A percentile compares a stretch with the other conserved stretches of the same genome.
Evolutionary conservation across 495 filamentous ascomycete genomes (phyloP).

Genomic region (Penicillium manginii): DNA sequence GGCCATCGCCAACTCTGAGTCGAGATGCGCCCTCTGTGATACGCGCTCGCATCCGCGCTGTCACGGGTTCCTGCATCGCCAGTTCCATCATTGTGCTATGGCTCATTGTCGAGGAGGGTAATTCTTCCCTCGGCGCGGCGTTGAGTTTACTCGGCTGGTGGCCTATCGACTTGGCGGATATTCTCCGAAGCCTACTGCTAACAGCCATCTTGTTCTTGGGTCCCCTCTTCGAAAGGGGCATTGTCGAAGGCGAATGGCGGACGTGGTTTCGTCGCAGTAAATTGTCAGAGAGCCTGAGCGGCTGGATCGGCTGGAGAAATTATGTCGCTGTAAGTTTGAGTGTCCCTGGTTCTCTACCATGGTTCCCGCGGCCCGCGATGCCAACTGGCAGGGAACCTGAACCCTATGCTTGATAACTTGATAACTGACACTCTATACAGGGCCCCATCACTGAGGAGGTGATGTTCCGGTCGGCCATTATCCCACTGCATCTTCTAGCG

Average conservation of each 20-base stretch:
- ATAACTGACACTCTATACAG: slow-evolving; percentile 42
- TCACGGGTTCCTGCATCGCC: slow-evolving; percentile 68
- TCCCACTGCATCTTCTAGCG: slow-evolving; percentile 84
- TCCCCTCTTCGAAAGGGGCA: slow-evolving; percentile 75
- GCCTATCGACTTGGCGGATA: slow-evolving; percentile 67
- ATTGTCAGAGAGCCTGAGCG: slow-evolving; percentile 52
- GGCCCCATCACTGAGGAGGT: slow-evolving; percentile 91
- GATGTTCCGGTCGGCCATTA: slow-evolving; percentile 83
- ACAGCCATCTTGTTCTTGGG: slow-evolving; percentile 82
- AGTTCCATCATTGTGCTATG: slow-evolving; percentile 63
- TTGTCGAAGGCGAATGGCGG: slow-evolving; percentile 73
- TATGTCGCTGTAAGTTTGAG: slow-evolving; percentile 48
- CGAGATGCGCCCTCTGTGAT: slow-evolving; percentile 91
- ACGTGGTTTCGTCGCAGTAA: slow-evolving; percentile 57
- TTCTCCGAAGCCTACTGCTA: slow-evolving; percentile 59
- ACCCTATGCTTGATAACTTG: background rate
- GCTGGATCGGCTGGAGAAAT: slow-evolving; percentile 69
- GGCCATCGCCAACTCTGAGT: slow-evolving; percentile 78
- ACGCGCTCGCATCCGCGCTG: slow-evolving; percentile 78
- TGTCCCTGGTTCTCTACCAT: slow-evolving; percentile 4
- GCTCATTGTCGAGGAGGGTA: slow-evolving; percentile 55
- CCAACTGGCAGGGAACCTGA: too few relatives aligned
- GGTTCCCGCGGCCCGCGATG: background rate
- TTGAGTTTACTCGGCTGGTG: slow-evolving; percentile 74
- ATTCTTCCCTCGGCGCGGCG: slow-evolving; percentile 51